Evolutionary conservation across 176 grass and related monocot species (phyloP).

Genomic region (Canna indica): DNA sequence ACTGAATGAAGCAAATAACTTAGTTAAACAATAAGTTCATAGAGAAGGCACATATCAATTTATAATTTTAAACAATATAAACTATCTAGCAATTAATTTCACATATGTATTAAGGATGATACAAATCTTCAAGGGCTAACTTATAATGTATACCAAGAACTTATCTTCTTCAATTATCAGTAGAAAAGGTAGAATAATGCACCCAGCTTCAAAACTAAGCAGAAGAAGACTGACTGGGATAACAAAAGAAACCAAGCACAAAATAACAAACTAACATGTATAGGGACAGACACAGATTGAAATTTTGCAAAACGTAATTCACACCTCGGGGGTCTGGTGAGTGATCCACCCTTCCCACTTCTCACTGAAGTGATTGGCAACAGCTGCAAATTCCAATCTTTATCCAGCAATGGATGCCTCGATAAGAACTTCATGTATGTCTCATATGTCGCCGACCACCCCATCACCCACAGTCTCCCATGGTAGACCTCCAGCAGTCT

Average conservation of each 20-base stretch:
- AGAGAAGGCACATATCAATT: neutral
- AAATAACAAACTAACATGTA: neutral
- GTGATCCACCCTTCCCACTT: neutral
- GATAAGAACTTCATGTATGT: slow-evolving; percentile 85
- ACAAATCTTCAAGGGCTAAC: too few species aligned
- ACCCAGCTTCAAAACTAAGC: neutral
- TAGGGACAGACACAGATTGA: neutral
- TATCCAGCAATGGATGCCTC: slow-evolving; percentile 79
- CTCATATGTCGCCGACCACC: slow-evolving; percentile 85
- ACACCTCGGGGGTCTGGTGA: slow-evolving; percentile 6
- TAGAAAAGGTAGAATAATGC: neutral
- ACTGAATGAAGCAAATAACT: neutral
- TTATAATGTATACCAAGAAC: neutral
- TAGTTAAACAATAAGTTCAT: neutral
- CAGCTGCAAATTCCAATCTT: slow-evolving; percentile 88
- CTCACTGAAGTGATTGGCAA: slow-evolving; percentile 63
- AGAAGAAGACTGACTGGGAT: neutral
- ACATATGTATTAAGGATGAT: too few species aligned
- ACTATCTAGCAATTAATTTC: neutral
- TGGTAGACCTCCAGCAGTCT: slow-evolving; percentile 59
- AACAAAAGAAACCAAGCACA: neutral
- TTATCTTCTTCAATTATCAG: neutral
- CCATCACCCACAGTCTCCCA: slow-evolving; percentile 57
- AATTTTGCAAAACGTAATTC: neutral
- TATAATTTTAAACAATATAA: neutral